Percentiles rank a stretch among this genome's conserved stretches.
Conservation (phyloP, 768 basidiomycete genomes). For the Mycena leptocephala region DNA sequence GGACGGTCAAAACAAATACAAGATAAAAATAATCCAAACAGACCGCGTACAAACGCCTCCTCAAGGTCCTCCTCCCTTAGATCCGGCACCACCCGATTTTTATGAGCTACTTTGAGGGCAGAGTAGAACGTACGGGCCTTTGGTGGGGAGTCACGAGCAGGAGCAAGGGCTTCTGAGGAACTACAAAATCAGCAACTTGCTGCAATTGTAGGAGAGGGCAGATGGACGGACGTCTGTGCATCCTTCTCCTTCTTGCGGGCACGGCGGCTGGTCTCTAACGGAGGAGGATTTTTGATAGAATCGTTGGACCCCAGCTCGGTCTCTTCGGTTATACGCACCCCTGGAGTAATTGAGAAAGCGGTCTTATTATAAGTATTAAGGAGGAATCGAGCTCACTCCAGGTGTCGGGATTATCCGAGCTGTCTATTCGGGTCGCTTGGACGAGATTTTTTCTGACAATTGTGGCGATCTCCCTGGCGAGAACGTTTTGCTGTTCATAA, state of each 20-base stretch:
- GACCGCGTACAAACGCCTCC: constrained; percentile 91
- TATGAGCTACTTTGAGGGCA: constrained; percentile 79
- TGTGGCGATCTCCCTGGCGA: constrained; percentile 81
- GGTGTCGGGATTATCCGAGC: constrained; percentile 54
- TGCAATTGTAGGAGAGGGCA: constrained; percentile 39
- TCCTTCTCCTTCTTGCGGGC: constrained; percentile 62
- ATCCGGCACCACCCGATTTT: constrained; percentile 74
- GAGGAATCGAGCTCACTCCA: constrained; percentile 66
- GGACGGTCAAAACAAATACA: constrained; percentile 1
- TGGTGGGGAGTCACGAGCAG: constrained; percentile 49
- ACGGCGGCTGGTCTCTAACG: constrained; percentile 64
- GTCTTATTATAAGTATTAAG: background rate
- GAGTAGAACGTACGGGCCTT: constrained; percentile 68
- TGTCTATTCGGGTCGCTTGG: constrained; percentile 74
- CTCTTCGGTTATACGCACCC: constrained; percentile 80
- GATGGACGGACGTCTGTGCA: constrained; percentile 38
- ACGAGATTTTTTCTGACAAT: constrained; percentile 89
- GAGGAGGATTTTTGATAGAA: constrained; percentile 76
- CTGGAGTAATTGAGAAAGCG: constrained; percentile 54
- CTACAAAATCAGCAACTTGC: constrained; percentile 32
- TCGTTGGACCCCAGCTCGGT: constrained; percentile 93
- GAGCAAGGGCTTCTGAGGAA: constrained; percentile 39
- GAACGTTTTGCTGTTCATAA: constrained; percentile 70
- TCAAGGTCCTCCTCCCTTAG: constrained; percentile 88
- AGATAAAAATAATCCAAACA: constrained; percentile 32